Base-by-base conservation (phyloP, 2,329 filamentous ascomycete species). In the Huntiella moniliformis region DNA sequence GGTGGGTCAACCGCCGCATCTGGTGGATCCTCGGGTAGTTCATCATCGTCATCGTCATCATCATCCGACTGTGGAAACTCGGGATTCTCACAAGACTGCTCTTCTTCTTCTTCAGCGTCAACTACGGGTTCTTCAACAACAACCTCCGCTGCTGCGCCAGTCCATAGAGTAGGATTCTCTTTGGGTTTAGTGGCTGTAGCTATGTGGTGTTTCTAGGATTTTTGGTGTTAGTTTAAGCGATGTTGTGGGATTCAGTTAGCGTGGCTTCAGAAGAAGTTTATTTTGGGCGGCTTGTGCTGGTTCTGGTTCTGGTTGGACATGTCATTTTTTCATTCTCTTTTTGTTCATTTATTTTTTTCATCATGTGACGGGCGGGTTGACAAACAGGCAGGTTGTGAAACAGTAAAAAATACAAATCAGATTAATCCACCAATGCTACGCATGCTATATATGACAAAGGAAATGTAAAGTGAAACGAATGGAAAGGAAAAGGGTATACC, bases 41-140 rank as follows among this genome's bases (percentile, higher is more conserved):
- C 46, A 3, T 44, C 42, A 37, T 48, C 18, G 42, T 46, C 49
- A 11, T 35, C 50, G 8, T 38, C 22, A 22, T 43, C 42, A 2
- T 47, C 28, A 8, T 40, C 36, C 12, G 22, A 15, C 15, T 43
- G 49, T 45, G 46, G 44, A 11, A 41, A 38, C 5, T 47, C 50
- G 4, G 17, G 37, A 5, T 52, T 52, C 40, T 49, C 51, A 42
- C 51, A 52, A 46, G 38, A 49, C 42, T 52, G 51, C 38, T 35
- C 34, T 15, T 22, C 28, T 2, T 12, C 11, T 15, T 41, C 39
- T 10, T 31, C 37, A 1, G 5, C n/a, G 37, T 15, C 31, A 11
- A 16, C 17, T 11, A 18, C 33, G 18, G 28, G 31, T n/a, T n/a
- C 12, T 44, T 35, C 33, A 15, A 45, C 42, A 4, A 42, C 37